Evolutionary conservation across 768 basidiomycete genomes (phyloP).

Genomic region (Pisolithus tinctorius): DNA sequence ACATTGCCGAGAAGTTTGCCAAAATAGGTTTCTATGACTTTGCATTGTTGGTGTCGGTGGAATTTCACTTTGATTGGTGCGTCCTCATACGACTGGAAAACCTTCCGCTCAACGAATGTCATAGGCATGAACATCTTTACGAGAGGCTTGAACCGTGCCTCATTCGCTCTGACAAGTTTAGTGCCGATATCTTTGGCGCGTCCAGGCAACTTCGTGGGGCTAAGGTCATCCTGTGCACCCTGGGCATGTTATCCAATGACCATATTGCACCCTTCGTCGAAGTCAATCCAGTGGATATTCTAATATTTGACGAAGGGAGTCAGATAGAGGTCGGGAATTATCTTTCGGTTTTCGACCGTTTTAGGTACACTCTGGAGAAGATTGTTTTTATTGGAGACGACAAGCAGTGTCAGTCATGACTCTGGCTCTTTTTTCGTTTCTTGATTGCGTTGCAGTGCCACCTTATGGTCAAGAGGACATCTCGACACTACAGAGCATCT

Average conservation of each 20-base stretch:
- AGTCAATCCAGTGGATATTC: conserved; percentile 27
- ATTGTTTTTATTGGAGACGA: conserved; percentile 35
- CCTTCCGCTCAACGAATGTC: background rate
- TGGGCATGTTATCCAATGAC: conserved; percentile 38
- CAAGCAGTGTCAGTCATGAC: conserved; percentile 26
- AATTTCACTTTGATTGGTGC: conserved; percentile 41
- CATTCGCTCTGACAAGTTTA: too few relatives aligned
- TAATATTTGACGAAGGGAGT: conserved; percentile 43
- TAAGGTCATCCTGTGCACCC: conserved; percentile 39
- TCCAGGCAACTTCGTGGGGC: conserved; percentile 28
- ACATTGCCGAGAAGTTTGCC: conserved; percentile 40
- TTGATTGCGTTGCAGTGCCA: conserved; percentile 44
- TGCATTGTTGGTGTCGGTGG: conserved; percentile 37
- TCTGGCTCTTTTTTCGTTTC: background rate
- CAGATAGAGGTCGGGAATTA: conserved; percentile 38
- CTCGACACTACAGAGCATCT: conserved; percentile 58
- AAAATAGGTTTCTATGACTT: conserved; percentile 27
- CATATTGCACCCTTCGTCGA: conserved; percentile 8
- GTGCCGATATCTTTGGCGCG: too few relatives aligned
- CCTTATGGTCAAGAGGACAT: conserved; percentile 72
- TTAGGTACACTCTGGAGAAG: conserved; percentile 21
- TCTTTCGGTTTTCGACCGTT: conserved; percentile 27
- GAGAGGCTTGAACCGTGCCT: too few relatives aligned
- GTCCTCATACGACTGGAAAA: conserved; percentile 1
- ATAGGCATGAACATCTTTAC: conserved; percentile 49